phyloP scores from a whole-genome alignment of 371 early-diverging fungal species.

The Mortierella sp. region DNA sequence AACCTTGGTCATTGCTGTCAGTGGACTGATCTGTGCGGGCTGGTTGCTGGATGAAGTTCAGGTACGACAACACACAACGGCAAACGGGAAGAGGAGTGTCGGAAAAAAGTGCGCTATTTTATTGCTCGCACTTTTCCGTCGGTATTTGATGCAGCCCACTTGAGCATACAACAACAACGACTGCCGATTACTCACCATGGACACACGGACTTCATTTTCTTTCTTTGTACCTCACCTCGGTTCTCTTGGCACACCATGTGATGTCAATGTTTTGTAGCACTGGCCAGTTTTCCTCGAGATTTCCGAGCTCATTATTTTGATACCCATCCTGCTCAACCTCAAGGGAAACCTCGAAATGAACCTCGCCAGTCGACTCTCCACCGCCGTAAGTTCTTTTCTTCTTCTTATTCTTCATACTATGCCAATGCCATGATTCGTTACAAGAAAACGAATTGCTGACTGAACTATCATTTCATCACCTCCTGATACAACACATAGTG shows the following conservation, averaged over 20 bases:
- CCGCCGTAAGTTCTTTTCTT: conserved; percentile 65
- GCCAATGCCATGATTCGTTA: neutral
- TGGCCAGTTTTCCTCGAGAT: conserved; percentile 77
- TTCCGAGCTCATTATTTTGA: conserved; percentile 84
- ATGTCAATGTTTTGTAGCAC: conserved; percentile 57
- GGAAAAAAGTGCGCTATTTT: neutral
- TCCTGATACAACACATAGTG: conserved; percentile 59
- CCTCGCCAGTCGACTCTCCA: conserved; percentile 84
- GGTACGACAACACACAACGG: conserved; percentile 50
- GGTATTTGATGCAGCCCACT: neutral
- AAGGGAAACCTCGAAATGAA: conserved; percentile 94
- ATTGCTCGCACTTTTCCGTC: neutral
- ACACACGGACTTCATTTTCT: conserved; percentile 12
- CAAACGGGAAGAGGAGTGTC: neutral
- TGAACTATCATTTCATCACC: neutral
- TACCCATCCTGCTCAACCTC: conserved; percentile 86
- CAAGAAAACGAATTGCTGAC: no score
- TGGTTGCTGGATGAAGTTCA: conserved; percentile 76
- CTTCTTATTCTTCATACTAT: neutral
- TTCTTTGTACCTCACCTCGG: neutral
- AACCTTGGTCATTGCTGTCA: conserved; percentile 77
- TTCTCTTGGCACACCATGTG: neutral
- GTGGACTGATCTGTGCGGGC: conserved; percentile 81
- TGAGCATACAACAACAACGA: neutral
- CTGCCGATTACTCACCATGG: neutral